phyloP scores from a whole-genome alignment of 352 stramenopile species.

The Peronospora destructor region DNA sequence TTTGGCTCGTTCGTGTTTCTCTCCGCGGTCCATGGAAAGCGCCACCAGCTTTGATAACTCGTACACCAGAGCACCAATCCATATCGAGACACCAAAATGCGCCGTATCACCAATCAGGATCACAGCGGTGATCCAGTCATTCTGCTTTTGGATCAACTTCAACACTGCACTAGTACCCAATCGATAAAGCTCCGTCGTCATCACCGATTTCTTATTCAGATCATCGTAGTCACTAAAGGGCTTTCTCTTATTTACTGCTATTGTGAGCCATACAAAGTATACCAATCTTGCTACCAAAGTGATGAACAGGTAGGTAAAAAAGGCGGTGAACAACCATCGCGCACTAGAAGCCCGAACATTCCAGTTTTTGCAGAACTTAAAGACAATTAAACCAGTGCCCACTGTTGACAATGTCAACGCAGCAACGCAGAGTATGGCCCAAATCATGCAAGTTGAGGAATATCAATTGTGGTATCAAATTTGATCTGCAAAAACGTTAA shows the following conservation, averaged over 20 bases:
- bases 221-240: conserved; percentile 1
- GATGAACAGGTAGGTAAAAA: conserved; percentile 29
- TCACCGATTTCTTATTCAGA: conserved; percentile 7
- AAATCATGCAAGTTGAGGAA: conserved; percentile 25
- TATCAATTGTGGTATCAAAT: neutral
- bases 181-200: conserved; percentile 26
- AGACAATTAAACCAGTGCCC: conserved; percentile 21
- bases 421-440: conserved; percentile 17
- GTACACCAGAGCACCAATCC: conserved; percentile 37
- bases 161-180: conserved; percentile 26
- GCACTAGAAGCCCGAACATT: conserved; percentile 26
- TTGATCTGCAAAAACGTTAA: conserved; percentile 4
- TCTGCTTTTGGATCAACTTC: conserved; percentile 15
- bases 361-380: conserved; percentile 33
- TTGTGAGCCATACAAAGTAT: conserved; percentile 26
- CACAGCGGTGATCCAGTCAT: conserved; percentile 20
- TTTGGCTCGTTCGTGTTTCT: conserved; percentile 26
- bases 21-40: conserved; percentile 32
- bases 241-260: neutral
- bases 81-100: conserved; percentile 29
- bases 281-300: conserved; percentile 8
- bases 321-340: conserved; percentile 22
- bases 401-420: conserved; percentile 23
- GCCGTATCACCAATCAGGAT: conserved; percentile 29
- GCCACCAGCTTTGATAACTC: conserved; percentile 34